Conservation (phyloP, 768 basidiomycete genomes). For the Xerocomus brunneocitrinus region DNA sequence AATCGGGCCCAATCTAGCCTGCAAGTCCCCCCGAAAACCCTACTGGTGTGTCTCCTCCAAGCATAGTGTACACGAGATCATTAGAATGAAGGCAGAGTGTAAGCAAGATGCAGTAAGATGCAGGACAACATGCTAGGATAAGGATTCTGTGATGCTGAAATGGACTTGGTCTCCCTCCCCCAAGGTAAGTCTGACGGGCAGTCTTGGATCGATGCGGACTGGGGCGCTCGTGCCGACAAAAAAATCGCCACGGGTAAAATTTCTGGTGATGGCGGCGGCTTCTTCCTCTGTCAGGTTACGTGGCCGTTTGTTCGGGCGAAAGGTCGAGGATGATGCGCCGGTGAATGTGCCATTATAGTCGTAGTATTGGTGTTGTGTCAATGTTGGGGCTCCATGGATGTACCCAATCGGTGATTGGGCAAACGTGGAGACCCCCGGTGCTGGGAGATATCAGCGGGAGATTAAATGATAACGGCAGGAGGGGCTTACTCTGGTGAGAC, state of each 20-base stretch:
- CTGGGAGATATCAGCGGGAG: constrained; percentile 16
- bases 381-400: constrained; percentile 39
- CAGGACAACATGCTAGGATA: constrained; percentile 31
- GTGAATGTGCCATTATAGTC: constrained; percentile 71
- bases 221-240: constrained; percentile 78
- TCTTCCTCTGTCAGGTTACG: constrained; percentile 80
- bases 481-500: constrained; percentile 25
- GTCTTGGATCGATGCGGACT: constrained; percentile 75
- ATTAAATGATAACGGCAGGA: not conserved
- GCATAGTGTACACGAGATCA: constrained; percentile 21
- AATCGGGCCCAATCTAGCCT: not conserved
- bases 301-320: constrained; percentile 76
- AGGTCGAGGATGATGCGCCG: constrained; percentile 67
- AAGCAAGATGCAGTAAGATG: constrained; percentile 20
- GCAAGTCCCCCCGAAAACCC: not conserved
- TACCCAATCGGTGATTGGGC: constrained; percentile 37
- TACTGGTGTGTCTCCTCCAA: constrained; percentile 5
- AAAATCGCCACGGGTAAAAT: constrained; percentile 78
- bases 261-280: constrained; percentile 77
- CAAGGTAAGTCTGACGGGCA: constrained; percentile 74
- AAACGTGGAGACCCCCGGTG: constrained; percentile 35
- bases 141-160: constrained; percentile 49
- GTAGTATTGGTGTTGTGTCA: constrained; percentile 63
- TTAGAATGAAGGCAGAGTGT: constrained; percentile 4
- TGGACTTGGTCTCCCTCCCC: constrained; percentile 83